These are phyloP conservation scores for Perkinsus marinus DNA, from an alignment of 169 alveolate species.

Conservation along the genomic window DNA sequence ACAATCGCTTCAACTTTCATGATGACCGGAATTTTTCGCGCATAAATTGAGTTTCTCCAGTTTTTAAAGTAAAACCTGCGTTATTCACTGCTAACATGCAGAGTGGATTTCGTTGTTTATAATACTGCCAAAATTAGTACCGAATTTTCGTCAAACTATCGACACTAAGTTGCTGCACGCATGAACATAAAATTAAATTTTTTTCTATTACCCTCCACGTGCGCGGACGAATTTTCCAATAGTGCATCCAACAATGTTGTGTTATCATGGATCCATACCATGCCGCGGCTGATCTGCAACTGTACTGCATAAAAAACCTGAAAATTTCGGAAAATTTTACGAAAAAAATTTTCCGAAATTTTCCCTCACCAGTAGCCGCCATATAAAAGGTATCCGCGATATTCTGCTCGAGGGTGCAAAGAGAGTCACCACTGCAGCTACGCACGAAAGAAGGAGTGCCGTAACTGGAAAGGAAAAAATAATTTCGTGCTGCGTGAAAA, in stretches of 20 bases:
- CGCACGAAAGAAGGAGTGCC: background rate
- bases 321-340: background rate
- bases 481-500: background rate
- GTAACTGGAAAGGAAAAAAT: background rate
- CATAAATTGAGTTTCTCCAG: no score
- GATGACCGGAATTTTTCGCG: no score
- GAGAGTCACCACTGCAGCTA: background rate
- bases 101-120: no score
- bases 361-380: background rate
- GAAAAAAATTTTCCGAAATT: background rate
- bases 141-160: no score
- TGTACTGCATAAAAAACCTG: background rate
- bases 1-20: no score
- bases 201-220: no score
- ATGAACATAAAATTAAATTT: no score
- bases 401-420: background rate
- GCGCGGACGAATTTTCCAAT: no score
- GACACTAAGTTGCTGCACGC: no score
- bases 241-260: background rate
- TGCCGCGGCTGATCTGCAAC: background rate
- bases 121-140: no score
- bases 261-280: background rate
- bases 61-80: no score
- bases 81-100: no score
- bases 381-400: background rate